phyloP scores from a whole-genome alignment of 306 rosid species.

The Sicyos edulis region DNA sequence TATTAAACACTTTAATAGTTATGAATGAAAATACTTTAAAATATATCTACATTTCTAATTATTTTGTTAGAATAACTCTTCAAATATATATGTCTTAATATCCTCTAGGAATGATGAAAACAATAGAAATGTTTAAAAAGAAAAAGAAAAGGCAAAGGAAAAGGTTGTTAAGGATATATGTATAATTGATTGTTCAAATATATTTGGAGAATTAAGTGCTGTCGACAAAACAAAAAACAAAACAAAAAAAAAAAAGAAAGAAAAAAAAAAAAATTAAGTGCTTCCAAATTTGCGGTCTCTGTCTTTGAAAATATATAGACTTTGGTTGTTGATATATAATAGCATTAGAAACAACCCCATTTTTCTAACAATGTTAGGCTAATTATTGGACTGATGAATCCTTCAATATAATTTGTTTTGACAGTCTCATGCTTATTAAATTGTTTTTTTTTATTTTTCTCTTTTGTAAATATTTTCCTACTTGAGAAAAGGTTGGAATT shows the following conservation, averaged over 20 bases:
- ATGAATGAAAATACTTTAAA: too few species aligned
- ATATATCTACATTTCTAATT: too few species aligned
- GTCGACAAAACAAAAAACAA: too few species aligned
- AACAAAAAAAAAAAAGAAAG: too few species aligned
- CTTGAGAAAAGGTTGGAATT: not conserved
- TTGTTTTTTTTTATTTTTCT: not conserved
- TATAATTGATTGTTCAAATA: not conserved
- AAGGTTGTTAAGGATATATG: not conserved
- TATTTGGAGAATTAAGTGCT: not conserved
- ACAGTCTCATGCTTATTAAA: not conserved
- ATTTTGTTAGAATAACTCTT: too few species aligned
- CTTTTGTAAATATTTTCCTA: not conserved
- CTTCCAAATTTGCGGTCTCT: not conserved
- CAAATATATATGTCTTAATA: too few species aligned
- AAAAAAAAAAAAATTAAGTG: not conserved
- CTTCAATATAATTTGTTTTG: not conserved
- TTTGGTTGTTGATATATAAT: not conserved
- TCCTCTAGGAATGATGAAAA: not conserved
- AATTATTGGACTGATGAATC: not conserved
- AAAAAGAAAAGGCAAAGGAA: not conserved
- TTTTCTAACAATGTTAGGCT: not conserved
- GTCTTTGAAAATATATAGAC: not conserved
- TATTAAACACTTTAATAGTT: too few species aligned
- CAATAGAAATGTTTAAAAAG: not conserved
- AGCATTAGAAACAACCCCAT: not conserved